Evolutionary conservation across 208 protist species (phyloP).

Genomic region (Trichomonas gallinae): DNA sequence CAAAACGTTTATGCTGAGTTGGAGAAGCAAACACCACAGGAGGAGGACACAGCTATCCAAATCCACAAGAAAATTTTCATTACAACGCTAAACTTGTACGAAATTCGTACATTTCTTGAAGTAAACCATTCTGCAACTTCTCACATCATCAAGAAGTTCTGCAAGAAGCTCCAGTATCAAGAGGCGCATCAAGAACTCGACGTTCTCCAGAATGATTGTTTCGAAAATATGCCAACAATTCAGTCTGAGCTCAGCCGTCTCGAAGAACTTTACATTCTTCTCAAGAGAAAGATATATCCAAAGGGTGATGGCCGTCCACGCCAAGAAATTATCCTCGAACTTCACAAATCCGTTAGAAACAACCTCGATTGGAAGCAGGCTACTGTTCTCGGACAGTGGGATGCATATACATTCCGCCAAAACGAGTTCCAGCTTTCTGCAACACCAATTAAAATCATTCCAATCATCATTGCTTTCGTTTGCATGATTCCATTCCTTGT

Average conservation of each 20-base stretch:
- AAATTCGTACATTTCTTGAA: neutral
- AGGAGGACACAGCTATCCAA: neutral
- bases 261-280: neutral
- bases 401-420: neutral
- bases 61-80: neutral
- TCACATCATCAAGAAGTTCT: neutral
- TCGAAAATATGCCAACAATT: neutral
- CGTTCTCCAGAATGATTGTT: neutral
- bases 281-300: neutral
- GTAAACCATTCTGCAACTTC: neutral
- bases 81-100: neutral
- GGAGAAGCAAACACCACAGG: neutral
- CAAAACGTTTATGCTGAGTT: neutral
- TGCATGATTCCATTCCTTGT: neutral
- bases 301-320: neutral
- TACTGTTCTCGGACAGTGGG: neutral
- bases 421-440: neutral
- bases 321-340: neutral
- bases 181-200: neutral
- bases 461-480: neutral
- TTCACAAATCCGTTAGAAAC: neutral
- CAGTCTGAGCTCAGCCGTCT: neutral
- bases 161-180: neutral
- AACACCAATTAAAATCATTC: neutral
- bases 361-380: neutral